Evolutionary conservation across 2,329 filamentous ascomycete genomes (phyloP), one percentile per base, ranked within the genome.

Genomic region (Ustulina deusta): DNA sequence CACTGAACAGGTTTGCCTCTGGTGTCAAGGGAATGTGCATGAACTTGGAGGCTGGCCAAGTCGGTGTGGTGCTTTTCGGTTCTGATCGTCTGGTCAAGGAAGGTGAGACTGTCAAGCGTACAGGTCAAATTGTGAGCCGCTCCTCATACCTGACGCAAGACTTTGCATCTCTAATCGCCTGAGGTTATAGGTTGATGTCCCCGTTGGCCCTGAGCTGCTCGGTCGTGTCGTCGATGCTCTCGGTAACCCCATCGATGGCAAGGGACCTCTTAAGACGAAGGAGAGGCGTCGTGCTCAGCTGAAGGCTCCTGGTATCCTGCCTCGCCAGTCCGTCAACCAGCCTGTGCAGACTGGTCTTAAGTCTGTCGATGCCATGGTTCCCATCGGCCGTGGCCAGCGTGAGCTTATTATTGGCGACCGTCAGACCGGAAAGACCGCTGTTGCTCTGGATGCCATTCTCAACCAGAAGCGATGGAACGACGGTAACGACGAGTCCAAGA

Each of bases 11-110:
- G 89, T 99, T 99, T 88, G 93, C 96, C 80, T 99, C 96, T 75
- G 96, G 96, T 84, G 96, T 98, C 86, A 98, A 98, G 91, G 96
- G 96, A 85, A 99, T 99, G 96, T 98, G 95, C 93, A 98, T 99
- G 95, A 99, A 99, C 93, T 91, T 99, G 86, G 96, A 99, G 88
- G 96, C 96, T 85, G 96, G 96, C 84, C 96, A 98, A 87, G 96
- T 99, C 87, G 96, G 96, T 97, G 94, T 99, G 81, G 96, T 99
- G 90, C 90, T 99, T 81, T 99, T 99, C 90, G 96, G 96, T 91
- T 98, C 96, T 81, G 96, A 99, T 87, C 94, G 96, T 94, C 90
- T 97, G 79, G 96, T 99, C 90, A 96, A 93, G 89, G 96, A 99
- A 87, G 96, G 96, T 82, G 95, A 99, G 90, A 95, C 93, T 75